Evolutionary conservation across 2,329 filamentous ascomycete species (phyloP).

Genomic region (Beauveria pseudobassiana): DNA sequence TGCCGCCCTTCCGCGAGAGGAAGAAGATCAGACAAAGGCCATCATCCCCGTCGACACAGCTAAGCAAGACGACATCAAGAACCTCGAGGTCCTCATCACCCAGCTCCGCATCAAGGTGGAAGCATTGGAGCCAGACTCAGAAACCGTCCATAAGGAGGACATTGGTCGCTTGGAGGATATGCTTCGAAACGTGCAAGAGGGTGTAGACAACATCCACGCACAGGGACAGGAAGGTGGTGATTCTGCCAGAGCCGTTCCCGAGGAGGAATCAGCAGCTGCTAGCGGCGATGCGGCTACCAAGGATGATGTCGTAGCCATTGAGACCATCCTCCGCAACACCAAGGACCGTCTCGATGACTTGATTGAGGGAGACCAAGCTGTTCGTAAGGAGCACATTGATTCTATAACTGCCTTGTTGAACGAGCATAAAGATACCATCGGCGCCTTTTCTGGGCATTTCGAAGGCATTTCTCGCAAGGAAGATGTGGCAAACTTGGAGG

Average conservation of each 20-base stretch:
- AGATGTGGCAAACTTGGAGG: constrained; percentile 69
- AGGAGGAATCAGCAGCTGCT: constrained; percentile 10
- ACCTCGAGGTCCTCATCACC: constrained; percentile 74
- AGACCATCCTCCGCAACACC: constrained; percentile 82
- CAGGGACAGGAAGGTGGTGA: constrained; percentile 24
- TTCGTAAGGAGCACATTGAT: constrained; percentile 59
- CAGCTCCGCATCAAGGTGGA: constrained; percentile 83
- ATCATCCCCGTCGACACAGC: constrained; percentile 41
- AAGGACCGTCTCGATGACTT: constrained; percentile 80
- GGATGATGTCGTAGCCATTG: constrained; percentile 85
- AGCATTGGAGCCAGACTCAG: constrained; percentile 27
- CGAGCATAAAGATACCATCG: constrained; percentile 68
- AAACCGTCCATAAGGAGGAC: constrained; percentile 42
- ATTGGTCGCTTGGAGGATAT: constrained; percentile 47
- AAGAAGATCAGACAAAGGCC: constrained; percentile 19
- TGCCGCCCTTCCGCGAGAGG: constrained; percentile 23
- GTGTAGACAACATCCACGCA: constrained; percentile 36
- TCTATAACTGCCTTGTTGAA: constrained; percentile 58
- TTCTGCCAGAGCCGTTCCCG: constrained; percentile 15
- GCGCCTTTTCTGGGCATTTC: constrained; percentile 57
- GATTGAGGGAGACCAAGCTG: constrained; percentile 63
- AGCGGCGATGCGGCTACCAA: constrained; percentile 38
- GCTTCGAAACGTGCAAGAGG: constrained; percentile 39
- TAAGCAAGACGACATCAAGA: constrained; percentile 70
- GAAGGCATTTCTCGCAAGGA: constrained; percentile 68